A percentile compares a stretch with the other conserved stretches of the same genome.
Evolutionary conservation across 148 eudicot genomes (phyloP).

Genomic region (Selenicereus undatus): DNA sequence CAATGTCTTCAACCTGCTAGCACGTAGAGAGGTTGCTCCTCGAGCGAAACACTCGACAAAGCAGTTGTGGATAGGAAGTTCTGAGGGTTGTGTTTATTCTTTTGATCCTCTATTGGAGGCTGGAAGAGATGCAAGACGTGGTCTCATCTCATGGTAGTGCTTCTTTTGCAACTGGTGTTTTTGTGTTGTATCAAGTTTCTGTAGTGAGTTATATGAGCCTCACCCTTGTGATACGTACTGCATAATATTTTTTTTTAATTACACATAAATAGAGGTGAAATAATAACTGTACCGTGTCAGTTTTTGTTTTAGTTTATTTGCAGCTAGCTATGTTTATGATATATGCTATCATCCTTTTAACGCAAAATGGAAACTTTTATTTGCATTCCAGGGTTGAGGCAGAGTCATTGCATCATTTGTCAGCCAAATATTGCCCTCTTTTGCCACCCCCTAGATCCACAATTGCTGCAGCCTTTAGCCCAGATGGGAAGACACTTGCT

Average conservation of each 20-base stretch:
- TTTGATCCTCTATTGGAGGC: conserved; percentile 36
- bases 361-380: conserved; percentile 5
- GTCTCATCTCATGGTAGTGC: conserved; percentile 76
- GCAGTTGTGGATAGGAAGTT: conserved; percentile 51
- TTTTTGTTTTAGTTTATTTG: no score
- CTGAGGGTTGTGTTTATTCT: conserved; percentile 31
- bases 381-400: conserved; percentile 70
- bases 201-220: background rate
- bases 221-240: background rate
- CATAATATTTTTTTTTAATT: no score
- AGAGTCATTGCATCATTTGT: conserved; percentile 72
- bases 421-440: conserved; percentile 86
- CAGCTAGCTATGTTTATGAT: background rate
- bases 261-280: no score
- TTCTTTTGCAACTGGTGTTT: background rate
- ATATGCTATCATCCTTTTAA: background rate
- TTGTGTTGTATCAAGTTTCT: background rate
- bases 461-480: conserved; percentile 93
- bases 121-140: conserved; percentile 60
- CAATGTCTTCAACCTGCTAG: conserved; percentile 64
- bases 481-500: conserved; percentile 90
- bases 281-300: no score
- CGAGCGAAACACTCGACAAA: conserved; percentile 48
- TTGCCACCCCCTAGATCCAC: conserved; percentile 94
- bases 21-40: conserved; percentile 78